Evolutionary conservation across 345 rosid species (phyloP).

Genomic region (Murraya paniculata): DNA sequence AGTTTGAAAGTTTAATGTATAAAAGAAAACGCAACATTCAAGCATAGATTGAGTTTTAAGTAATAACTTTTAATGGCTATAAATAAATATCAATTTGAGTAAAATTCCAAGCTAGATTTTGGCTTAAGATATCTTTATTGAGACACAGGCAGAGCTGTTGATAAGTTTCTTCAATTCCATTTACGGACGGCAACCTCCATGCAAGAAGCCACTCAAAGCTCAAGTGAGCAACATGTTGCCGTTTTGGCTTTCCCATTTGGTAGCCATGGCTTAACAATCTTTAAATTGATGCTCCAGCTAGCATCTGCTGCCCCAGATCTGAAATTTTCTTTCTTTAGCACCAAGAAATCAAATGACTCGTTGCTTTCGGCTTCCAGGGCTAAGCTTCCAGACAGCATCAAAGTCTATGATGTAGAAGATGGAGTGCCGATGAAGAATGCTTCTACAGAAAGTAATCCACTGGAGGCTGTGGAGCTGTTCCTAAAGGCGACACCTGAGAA

Average conservation of each 20-base stretch:
- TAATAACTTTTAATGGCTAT: neutral
- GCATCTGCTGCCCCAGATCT: conserved; percentile 40
- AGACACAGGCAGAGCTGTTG: neutral
- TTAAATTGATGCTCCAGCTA: conserved; percentile 37
- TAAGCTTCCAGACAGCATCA: conserved; percentile 33
- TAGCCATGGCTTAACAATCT: conserved; percentile 50
- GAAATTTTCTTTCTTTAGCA: conserved; percentile 57
- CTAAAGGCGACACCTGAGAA: conserved; percentile 31
- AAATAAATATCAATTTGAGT: neutral
- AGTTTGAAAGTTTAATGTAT: too few species aligned
- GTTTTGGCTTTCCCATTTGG: conserved; percentile 63
- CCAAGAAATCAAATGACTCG: conserved; percentile 30
- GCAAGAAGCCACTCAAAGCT: neutral
- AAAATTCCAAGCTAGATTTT: neutral
- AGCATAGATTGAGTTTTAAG: neutral
- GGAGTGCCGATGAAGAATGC: conserved; percentile 30
- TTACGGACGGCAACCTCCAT: neutral
- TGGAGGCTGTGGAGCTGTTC: conserved; percentile 48
- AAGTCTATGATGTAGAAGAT: conserved; percentile 28
- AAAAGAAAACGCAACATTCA: too few species aligned
- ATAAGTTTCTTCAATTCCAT: too few species aligned
- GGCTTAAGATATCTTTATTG: too few species aligned
- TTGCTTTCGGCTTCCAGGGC: conserved; percentile 10
- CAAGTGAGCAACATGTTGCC: conserved; percentile 35
- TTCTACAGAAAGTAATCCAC: conserved; percentile 24